Evolutionary conservation across 176 grass and related monocot species (phyloP).

Genomic region (Miscanthus lutarioriparius): DNA sequence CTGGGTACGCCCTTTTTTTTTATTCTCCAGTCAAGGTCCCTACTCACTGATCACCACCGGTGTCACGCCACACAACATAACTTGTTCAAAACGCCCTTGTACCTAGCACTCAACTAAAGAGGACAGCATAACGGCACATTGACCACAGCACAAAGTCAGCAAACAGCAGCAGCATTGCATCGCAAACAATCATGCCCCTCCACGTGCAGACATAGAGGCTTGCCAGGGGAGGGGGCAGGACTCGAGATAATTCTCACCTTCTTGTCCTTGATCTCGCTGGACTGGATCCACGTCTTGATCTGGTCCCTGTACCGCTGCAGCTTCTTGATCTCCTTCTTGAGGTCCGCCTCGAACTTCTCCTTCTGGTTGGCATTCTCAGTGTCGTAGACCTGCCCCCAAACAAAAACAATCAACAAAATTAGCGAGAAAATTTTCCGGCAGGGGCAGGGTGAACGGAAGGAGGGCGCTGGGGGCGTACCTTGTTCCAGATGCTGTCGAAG

Average conservation of each 20-base stretch:
- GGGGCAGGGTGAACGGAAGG: not conserved
- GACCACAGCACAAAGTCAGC: not conserved
- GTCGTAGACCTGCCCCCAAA: slow-evolving; percentile 73
- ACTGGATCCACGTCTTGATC: slow-evolving; percentile 99
- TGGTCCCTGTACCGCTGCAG: slow-evolving; percentile 97
- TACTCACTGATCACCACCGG: not conserved
- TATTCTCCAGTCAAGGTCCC: not conserved
- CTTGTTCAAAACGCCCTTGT: not conserved
- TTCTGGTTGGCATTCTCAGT: slow-evolving; percentile 99
- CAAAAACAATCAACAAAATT: slow-evolving; percentile 1
- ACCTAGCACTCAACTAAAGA: not conserved
- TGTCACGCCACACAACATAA: not conserved
- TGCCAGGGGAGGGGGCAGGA: not conserved
- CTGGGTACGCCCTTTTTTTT: too few species aligned
- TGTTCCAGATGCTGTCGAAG: slow-evolving; percentile 99
- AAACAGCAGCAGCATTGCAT: slow-evolving; percentile 28
- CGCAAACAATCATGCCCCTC: not conserved
- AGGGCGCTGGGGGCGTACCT: slow-evolving; percentile 31
- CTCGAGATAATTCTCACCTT: slow-evolving; percentile 49
- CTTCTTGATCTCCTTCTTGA: slow-evolving; percentile 99
- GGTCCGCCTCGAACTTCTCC: slow-evolving; percentile 99
- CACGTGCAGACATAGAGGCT: not conserved
- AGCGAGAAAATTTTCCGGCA: not conserved
- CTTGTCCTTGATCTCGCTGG: slow-evolving; percentile 99
- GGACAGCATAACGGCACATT: not conserved